Evolutionary conservation across 2,329 filamentous ascomycete genomes (phyloP).

Genomic region (Colletotrichum paranaense): DNA sequence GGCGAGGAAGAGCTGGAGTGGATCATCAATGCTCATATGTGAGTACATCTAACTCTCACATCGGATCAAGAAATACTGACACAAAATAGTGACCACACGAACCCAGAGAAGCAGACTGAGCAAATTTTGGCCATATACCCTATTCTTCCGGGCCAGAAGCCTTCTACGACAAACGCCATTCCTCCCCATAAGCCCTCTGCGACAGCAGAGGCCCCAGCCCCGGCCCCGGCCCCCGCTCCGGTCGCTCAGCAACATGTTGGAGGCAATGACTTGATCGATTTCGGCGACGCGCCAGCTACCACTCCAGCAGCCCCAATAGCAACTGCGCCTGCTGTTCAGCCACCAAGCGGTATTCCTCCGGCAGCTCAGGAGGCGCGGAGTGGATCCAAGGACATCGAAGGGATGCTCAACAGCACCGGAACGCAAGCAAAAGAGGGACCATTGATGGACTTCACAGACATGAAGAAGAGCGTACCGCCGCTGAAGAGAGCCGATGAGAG

Average conservation of each 20-base stretch:
- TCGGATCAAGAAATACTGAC: neutral
- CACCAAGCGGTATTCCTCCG: neutral
- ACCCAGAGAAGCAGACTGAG: constrained; percentile 77
- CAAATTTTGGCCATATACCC: constrained; percentile 91
- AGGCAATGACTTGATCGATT: constrained; percentile 64
- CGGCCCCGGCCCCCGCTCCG: constrained; percentile 19
- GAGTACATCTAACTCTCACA: constrained; percentile 41
- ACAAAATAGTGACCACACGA: constrained; percentile 66
- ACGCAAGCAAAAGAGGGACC: constrained; percentile 57
- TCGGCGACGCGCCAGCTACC: constrained; percentile 48
- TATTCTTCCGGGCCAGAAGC: constrained; percentile 81
- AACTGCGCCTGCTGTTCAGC: constrained; percentile 9
- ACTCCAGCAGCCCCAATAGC: constrained; percentile 20
- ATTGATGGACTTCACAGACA: constrained; percentile 67
- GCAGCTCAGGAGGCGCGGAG: constrained; percentile 4
- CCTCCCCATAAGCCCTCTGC: constrained; percentile 52
- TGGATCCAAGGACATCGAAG: constrained; percentile 51
- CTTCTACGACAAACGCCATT: constrained; percentile 65
- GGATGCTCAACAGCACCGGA: constrained; percentile 59
- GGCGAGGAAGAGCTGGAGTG: constrained; percentile 93
- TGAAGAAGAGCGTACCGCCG: constrained; percentile 53
- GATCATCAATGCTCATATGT: constrained; percentile 93
- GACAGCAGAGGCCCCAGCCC: constrained; percentile 7
- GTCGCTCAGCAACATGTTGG: constrained; percentile 42
- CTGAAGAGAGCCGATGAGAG: constrained; percentile 48